Conservation (phyloP, 2,329 filamentous ascomycete species). For the Epichloe uncinata region DNA sequence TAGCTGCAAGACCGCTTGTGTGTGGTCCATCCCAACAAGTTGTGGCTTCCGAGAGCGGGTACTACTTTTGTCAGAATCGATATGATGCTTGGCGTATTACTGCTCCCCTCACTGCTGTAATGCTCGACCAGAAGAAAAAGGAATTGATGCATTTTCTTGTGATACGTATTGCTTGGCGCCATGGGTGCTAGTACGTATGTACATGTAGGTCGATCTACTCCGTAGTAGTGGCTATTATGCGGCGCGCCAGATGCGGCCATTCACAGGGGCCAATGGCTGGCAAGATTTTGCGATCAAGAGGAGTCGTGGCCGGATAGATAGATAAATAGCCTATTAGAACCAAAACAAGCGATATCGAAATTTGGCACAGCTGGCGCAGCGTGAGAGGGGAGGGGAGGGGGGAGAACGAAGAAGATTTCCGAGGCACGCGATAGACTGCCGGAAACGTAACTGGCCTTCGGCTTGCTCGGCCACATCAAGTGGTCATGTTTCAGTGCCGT, state of each 20-base stretch:
- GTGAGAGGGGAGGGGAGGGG: neutral
- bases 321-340: neutral
- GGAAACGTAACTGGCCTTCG: neutral
- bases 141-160: too few species aligned
- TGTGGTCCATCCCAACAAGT: too few species aligned
- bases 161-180: too few species aligned
- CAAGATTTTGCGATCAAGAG: neutral
- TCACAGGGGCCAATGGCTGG: neutral
- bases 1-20: too few species aligned
- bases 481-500: neutral
- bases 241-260: neutral
- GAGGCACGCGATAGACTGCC: constrained; percentile 4
- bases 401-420: neutral
- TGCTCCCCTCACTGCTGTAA: too few species aligned
- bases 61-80: too few species aligned
- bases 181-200: neutral
- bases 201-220: neutral
- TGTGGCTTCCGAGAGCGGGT: neutral
- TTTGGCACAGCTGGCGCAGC: neutral
- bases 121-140: too few species aligned
- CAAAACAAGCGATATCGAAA: neutral
- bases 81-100: too few species aligned
- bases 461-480: neutral
- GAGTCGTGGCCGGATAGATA: neutral
- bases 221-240: neutral